Evolutionary conservation across 164 flowering plant genomes (phyloP).

Genomic region (Magnolia changhungtana): DNA sequence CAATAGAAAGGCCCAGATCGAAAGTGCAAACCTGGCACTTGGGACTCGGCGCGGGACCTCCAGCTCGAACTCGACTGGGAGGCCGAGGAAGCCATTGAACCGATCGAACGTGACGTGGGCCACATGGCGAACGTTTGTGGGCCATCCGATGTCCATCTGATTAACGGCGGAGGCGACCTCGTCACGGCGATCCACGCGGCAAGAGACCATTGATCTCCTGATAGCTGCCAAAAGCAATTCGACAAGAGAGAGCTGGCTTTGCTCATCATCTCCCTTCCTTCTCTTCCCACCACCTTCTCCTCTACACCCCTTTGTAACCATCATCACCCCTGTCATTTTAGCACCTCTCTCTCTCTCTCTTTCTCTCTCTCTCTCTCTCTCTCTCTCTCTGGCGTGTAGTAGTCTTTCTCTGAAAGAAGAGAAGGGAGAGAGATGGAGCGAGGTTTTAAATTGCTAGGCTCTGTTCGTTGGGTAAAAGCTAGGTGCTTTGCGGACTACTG

Average conservation of each 20-base stretch:
- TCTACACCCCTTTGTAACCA: slow-evolving; percentile 66
- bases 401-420: neutral
- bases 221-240: slow-evolving; percentile 61
- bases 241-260: slow-evolving; percentile 60
- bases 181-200: slow-evolving; percentile 59
- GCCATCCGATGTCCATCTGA: slow-evolving; percentile 91
- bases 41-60: slow-evolving; percentile 80
- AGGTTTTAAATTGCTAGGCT: neutral
- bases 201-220: slow-evolving; percentile 83
- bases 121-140: slow-evolving; percentile 82
- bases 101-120: slow-evolving; percentile 96
- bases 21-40: slow-evolving; percentile 75
- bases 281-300: slow-evolving; percentile 34
- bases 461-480: neutral
- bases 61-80: slow-evolving; percentile 86
- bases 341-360: slow-evolving; percentile 21
- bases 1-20: neutral
- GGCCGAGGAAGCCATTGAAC: slow-evolving; percentile 90
- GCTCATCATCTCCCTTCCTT: slow-evolving; percentile 28
- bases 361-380: slow-evolving; percentile 1
- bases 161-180: slow-evolving; percentile 50
- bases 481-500: neutral
- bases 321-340: slow-evolving; percentile 64
- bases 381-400: neutral
- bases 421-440: neutral